phyloP scores from a whole-genome alignment of 176 grass and related monocot species.

The Lolium multiflorum region DNA sequence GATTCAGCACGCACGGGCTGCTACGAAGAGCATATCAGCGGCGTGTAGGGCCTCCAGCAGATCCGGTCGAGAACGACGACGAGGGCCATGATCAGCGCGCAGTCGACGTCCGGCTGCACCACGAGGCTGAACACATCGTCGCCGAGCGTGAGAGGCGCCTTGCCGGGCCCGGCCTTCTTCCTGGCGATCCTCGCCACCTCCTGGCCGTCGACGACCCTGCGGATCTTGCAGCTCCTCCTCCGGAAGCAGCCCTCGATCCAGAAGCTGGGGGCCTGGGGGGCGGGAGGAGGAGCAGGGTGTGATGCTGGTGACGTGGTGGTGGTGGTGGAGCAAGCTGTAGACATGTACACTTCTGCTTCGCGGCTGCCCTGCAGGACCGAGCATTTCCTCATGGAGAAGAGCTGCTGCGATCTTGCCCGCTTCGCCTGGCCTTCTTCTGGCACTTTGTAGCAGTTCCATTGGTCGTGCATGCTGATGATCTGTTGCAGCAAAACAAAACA shows the following conservation, averaged over 20 bases:
- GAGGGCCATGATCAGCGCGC: constrained; percentile 69
- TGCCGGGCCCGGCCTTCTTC: constrained; percentile 36
- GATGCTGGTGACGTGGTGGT: neutral
- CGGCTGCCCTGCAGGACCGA: constrained; percentile 45
- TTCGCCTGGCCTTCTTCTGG: constrained; percentile 40
- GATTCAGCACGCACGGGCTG: neutral
- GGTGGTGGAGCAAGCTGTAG: neutral
- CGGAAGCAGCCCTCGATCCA: constrained; percentile 66
- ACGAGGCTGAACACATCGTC: constrained; percentile 86
- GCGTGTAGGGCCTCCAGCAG: constrained; percentile 53
- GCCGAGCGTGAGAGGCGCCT: constrained; percentile 39
- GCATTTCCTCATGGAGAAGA: constrained; percentile 59
- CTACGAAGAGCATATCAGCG: constrained; percentile 56
- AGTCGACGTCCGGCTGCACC: constrained; percentile 52
- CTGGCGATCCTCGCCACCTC: constrained; percentile 71
- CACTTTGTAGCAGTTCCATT: constrained; percentile 70
- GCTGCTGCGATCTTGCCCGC: constrained; percentile 20
- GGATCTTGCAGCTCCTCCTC: constrained; percentile 82
- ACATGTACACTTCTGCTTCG: constrained; percentile 63
- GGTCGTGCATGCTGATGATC: constrained; percentile 86
- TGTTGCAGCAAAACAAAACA: neutral
- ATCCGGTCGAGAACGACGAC: constrained; percentile 84
- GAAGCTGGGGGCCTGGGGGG: constrained; percentile 46
- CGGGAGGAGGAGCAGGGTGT: neutral
- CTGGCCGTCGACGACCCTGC: constrained; percentile 36